Conservation (phyloP, 371 early-diverging fungal genomes). For the Apophysomyces sp. region DNA sequence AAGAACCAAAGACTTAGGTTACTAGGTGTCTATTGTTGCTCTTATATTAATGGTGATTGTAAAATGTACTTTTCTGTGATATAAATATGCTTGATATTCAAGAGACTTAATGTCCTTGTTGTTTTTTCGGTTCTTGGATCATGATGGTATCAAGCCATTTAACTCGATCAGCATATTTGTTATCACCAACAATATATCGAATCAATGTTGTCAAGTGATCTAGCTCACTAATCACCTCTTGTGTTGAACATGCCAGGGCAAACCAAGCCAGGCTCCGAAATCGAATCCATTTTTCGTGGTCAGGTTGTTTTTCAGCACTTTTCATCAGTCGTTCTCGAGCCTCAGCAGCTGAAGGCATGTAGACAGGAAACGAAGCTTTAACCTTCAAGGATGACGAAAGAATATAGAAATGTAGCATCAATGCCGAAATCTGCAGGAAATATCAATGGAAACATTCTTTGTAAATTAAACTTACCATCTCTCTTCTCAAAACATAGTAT, state of each 20-base stretch:
- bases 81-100: neutral
- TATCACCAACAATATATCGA: conserved; percentile 44
- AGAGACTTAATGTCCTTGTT: conserved; percentile 1
- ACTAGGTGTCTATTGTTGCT: no score
- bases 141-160: conserved; percentile 29
- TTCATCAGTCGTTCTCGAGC: conserved; percentile 50
- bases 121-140: neutral
- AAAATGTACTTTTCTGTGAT: neutral
- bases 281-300: conserved; percentile 17
- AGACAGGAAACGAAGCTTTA: conserved; percentile 56
- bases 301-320: neutral
- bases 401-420: conserved; percentile 47
- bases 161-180: conserved; percentile 29
- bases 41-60: no score
- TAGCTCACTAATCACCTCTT: conserved; percentile 62
- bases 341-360: conserved; percentile 55
- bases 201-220: conserved; percentile 40
- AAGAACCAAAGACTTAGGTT: no score
- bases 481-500: conserved; percentile 46
- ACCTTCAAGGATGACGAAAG: conserved; percentile 50
- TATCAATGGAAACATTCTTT: neutral
- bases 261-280: conserved; percentile 51
- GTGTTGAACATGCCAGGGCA: conserved; percentile 46
- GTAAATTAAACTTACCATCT: conserved; percentile 42
- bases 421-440: conserved; percentile 37